Percentiles rank a stretch among this genome's conserved stretches.
Evolutionary conservation across 1,284 basidiomycete genomes (phyloP).

Genomic region (Leucoagaricus sp.): DNA sequence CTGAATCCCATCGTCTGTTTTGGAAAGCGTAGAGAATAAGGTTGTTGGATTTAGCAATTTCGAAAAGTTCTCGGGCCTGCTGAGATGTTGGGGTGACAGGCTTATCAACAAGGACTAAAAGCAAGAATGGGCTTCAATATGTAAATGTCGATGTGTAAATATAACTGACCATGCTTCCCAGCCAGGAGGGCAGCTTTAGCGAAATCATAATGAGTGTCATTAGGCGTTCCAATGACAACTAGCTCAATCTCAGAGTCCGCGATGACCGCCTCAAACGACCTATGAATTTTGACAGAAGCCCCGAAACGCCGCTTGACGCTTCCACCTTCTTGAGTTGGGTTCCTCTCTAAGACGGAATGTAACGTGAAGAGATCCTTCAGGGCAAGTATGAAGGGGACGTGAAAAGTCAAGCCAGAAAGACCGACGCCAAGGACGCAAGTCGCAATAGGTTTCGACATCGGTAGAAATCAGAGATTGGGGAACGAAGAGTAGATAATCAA

Average conservation of each 20-base stretch:
- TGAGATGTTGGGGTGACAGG: slow-evolving; percentile 70
- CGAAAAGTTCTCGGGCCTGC: slow-evolving; percentile 69
- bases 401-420: slow-evolving; percentile 75
- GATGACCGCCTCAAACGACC: slow-evolving; percentile 56
- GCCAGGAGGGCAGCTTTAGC: slow-evolving; percentile 66
- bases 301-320: slow-evolving; percentile 67
- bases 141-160: not conserved
- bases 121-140: not conserved
- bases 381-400: slow-evolving; percentile 76
- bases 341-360: slow-evolving; percentile 63
- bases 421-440: slow-evolving; percentile 78
- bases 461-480: not conserved
- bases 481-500: not conserved
- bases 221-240: slow-evolving; percentile 77
- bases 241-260: slow-evolving; percentile 64
- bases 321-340: slow-evolving; percentile 57
- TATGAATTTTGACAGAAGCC: slow-evolving; percentile 55
- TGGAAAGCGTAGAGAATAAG: slow-evolving; percentile 79
- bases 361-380: slow-evolving; percentile 75
- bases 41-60: slow-evolving; percentile 64
- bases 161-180: slow-evolving; percentile 71
- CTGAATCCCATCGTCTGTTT: slow-evolving; percentile 83
- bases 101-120: slow-evolving; percentile 78
- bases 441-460: slow-evolving; percentile 53
- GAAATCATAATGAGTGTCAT: slow-evolving; percentile 76